phyloP scores from a whole-genome alignment of 805 yeast genomes.

The Schizosaccharomyces octosporus region DNA sequence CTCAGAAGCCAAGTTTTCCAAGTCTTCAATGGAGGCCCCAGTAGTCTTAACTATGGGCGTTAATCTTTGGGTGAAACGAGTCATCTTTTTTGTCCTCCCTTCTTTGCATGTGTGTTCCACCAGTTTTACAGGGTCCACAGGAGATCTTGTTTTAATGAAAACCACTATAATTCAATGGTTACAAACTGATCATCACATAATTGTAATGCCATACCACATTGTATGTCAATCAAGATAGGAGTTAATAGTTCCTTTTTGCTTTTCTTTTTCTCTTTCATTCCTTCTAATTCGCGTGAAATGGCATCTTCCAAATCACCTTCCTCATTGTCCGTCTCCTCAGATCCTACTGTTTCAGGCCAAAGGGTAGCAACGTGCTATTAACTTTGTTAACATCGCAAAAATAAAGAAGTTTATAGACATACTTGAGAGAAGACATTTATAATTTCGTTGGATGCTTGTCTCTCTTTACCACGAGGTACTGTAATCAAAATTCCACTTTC shows the following conservation, averaged over 20 bases:
- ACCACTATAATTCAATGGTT: constrained; percentile 20
- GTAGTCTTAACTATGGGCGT: constrained; percentile 61
- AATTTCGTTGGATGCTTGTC: constrained; percentile 47
- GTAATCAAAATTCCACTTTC: constrained; percentile 57
- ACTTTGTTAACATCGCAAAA: background rate
- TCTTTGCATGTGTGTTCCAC: constrained; percentile 42
- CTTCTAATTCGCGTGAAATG: constrained; percentile 20
- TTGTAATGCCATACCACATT: constrained; percentile 16
- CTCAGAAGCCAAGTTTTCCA: constrained; percentile 30
- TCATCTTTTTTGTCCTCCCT: constrained; percentile 23
- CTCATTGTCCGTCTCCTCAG: constrained; percentile 14
- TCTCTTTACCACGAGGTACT: constrained; percentile 58
- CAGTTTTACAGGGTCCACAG: constrained; percentile 53
- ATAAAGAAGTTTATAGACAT: constrained; percentile 3
- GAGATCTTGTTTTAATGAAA: constrained; percentile 56
- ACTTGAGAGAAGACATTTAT: constrained; percentile 28
- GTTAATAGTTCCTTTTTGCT: constrained; percentile 8
- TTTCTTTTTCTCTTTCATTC: constrained; percentile 20
- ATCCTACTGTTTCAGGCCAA: constrained; percentile 7
- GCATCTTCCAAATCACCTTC: constrained; percentile 9
- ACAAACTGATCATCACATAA: too few relatives aligned
- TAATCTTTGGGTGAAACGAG: constrained; percentile 56
- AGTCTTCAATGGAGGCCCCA: constrained; percentile 43
- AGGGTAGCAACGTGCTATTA: background rate
- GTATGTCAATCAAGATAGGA: constrained; percentile 15